Evolutionary conservation across 2,329 filamentous ascomycete species (phyloP), one percentile per base, ranked within the genome.

Genomic region (Tolypocladium album): DNA sequence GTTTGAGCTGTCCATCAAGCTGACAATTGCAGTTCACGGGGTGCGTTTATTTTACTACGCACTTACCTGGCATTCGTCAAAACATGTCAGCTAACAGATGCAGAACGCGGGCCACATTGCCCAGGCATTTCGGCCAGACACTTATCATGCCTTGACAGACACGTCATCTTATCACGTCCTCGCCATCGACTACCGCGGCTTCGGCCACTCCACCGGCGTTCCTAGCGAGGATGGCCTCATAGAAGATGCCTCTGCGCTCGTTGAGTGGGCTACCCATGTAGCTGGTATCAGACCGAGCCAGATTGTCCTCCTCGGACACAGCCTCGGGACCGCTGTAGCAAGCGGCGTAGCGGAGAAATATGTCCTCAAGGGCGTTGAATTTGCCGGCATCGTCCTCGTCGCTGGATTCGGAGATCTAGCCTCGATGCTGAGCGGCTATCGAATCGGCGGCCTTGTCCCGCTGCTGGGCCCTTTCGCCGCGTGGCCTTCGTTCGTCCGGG

Each of bases 131-230:
- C 85, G 93, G 20, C 88, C 91, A 2, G 80, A 86, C 39, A 88
- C 86, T 60, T 95, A 95, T 71, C 90, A 92, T 66, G 82, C 86
- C 53, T 78, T 96, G 50, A 85, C 91, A 4, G 83, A 88, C 58
- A 85, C 87, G 3, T 88, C 88, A 2, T 82, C 82, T 0, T 86
- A 92, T 59, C 92, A 97, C 69, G 83, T 96, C 53, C 78, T 97
- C n/a, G 84, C 90, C 45, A 86, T 96, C 67, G 92, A 96, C 77
- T 97, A 97, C 74, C 88, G 92, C 22, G 92, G 92, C 8, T 97
- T 90, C 66, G 92, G 92, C 0, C 81, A 84, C 45, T 94, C 89
- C 11, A 90, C 87, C 0, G 91, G 93, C n/a, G 76, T 74, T 4
- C 93, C 93, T 0, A 88, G 86, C 0, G 93, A 97, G 75, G 76